phyloP scores from a whole-genome alignment of 1,139 yeast species.

The Arxiozyma bovina region DNA sequence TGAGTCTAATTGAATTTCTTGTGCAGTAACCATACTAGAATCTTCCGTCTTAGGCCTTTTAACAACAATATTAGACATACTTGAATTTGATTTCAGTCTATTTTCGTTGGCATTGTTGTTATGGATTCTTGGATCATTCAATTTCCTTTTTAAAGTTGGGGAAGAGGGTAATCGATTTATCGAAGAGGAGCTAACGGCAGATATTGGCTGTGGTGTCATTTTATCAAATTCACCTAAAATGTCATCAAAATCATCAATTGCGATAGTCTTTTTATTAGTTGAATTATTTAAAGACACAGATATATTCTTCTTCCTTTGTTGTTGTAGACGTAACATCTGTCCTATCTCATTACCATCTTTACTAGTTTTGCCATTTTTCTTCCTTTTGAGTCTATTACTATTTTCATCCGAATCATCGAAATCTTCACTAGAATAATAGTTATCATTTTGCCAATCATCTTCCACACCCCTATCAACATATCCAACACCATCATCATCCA shows the following conservation, averaged over 20 bases:
- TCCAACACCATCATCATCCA: slow-evolving; percentile 76
- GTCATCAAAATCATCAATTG: slow-evolving; percentile 38
- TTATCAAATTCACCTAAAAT: slow-evolving; percentile 39
- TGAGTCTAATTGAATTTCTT: slow-evolving; percentile 16
- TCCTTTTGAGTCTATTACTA: slow-evolving; percentile 21
- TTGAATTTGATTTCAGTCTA: background rate
- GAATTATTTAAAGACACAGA: slow-evolving; percentile 15
- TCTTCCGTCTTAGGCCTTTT: slow-evolving; percentile 4
- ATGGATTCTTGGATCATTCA: background rate
- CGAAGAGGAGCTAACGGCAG: slow-evolving; percentile 6
- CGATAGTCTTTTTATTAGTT: slow-evolving; percentile 28
- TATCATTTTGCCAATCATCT: slow-evolving; percentile 48
- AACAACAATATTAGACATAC: slow-evolving; percentile 6
- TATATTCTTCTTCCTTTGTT: slow-evolving; percentile 9
- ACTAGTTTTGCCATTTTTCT: slow-evolving; percentile 7
- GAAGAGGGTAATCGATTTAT: slow-evolving; percentile 13
- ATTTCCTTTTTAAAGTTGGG: slow-evolving; percentile 9
- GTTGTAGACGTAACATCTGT: slow-evolving; percentile 24
- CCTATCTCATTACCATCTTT: slow-evolving; percentile 15
- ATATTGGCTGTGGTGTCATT: slow-evolving; percentile 3
- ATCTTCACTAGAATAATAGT: slow-evolving; percentile 29
- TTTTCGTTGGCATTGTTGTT: background rate
- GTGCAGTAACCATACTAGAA: background rate
- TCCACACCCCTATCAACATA: slow-evolving; percentile 89
- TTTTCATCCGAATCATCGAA: slow-evolving; percentile 11